A percentile compares a stretch with the other conserved stretches of the same genome.
These are phyloP conservation scores for Suillus tomentosus DNA, from an alignment of 768 basidiomycete species.

Conservation along the genomic window DNA sequence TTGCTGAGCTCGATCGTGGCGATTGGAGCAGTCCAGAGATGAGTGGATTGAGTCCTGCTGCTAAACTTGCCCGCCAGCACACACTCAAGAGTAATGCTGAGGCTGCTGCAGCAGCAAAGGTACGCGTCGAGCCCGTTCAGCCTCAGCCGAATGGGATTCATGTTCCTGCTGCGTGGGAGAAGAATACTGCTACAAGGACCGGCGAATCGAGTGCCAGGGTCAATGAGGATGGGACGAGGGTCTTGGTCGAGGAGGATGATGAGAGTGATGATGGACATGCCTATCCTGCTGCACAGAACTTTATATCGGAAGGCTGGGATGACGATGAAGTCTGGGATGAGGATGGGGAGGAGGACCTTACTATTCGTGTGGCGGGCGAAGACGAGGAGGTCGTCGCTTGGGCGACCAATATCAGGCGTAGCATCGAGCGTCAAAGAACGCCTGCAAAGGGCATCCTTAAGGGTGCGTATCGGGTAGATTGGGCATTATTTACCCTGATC, in stretches of 20 bases:
- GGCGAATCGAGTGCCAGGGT: slow-evolving; percentile 48
- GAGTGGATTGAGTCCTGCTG: slow-evolving; percentile 86
- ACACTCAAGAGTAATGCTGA: slow-evolving; percentile 81
- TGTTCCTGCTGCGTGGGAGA: slow-evolving; percentile 75
- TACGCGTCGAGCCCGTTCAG: slow-evolving; percentile 30
- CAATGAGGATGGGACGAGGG: slow-evolving; percentile 66
- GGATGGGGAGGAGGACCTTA: slow-evolving; percentile 69
- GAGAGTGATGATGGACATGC: slow-evolving; percentile 53
- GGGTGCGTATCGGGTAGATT: slow-evolving; percentile 34
- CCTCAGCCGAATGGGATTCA: slow-evolving; percentile 40
- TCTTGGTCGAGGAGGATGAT: slow-evolving; percentile 74
- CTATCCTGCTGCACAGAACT: slow-evolving; percentile 37
- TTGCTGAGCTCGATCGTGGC: slow-evolving; percentile 78
- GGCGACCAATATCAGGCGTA: slow-evolving; percentile 74
- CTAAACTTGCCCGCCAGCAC: slow-evolving; percentile 86
- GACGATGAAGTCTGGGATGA: slow-evolving; percentile 81
- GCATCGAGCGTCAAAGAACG: slow-evolving; percentile 61
- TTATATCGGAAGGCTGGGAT: slow-evolving; percentile 69
- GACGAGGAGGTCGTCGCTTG: slow-evolving; percentile 72
- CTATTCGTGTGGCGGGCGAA: slow-evolving; percentile 62
- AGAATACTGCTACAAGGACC: slow-evolving; percentile 68
- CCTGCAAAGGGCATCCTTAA: slow-evolving; percentile 91
- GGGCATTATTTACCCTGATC: neutral
- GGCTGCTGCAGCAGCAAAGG: slow-evolving; percentile 44
- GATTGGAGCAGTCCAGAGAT: slow-evolving; percentile 58